Evolutionary conservation across 2,329 filamentous ascomycete species (phyloP).

Genomic region (Coleophoma cylindrospora): DNA sequence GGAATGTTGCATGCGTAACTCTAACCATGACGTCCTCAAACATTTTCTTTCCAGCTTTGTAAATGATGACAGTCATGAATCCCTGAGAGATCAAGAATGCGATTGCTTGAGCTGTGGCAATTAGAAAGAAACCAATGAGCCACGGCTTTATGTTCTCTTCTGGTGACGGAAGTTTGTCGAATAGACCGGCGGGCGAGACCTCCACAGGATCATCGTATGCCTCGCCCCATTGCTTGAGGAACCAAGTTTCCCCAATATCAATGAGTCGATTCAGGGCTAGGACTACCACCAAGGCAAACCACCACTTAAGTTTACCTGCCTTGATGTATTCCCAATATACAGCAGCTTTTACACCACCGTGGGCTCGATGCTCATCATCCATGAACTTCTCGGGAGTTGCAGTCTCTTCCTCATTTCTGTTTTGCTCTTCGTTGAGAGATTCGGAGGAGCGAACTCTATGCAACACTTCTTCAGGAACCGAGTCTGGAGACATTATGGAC

Average conservation of each 20-base stretch:
- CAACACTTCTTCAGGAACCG: conserved; percentile 18
- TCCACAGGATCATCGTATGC: conserved; percentile 47
- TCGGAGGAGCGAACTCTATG: conserved; percentile 14
- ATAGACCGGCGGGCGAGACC: conserved; percentile 22
- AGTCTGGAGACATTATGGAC: conserved; percentile 16
- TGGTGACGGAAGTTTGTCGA: conserved; percentile 59
- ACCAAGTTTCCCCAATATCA: conserved; percentile 68
- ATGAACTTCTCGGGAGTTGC: conserved; percentile 70
- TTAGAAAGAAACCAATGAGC: conserved; percentile 63
- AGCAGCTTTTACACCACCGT: conserved; percentile 68
- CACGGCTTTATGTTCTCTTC: conserved; percentile 65
- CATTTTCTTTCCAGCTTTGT: conserved; percentile 69
- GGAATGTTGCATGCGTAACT: conserved; percentile 77
- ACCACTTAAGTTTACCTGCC: conserved; percentile 71
- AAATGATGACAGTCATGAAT: conserved; percentile 71
- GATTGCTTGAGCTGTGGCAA: conserved; percentile 58
- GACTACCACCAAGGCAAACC: conserved; percentile 58
- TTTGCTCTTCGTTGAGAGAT: conserved; percentile 16
- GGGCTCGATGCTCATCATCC: conserved; percentile 68
- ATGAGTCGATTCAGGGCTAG: conserved; percentile 60
- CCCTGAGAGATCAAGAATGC: conserved; percentile 57
- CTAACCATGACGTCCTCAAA: conserved; percentile 68
- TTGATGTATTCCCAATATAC: conserved; percentile 86
- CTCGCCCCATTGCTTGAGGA: conserved; percentile 84
- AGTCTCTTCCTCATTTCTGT: conserved; percentile 22